Conservation (phyloP, 2,329 filamentous ascomycete genomes). For the Aspergillus sp. region DNA sequence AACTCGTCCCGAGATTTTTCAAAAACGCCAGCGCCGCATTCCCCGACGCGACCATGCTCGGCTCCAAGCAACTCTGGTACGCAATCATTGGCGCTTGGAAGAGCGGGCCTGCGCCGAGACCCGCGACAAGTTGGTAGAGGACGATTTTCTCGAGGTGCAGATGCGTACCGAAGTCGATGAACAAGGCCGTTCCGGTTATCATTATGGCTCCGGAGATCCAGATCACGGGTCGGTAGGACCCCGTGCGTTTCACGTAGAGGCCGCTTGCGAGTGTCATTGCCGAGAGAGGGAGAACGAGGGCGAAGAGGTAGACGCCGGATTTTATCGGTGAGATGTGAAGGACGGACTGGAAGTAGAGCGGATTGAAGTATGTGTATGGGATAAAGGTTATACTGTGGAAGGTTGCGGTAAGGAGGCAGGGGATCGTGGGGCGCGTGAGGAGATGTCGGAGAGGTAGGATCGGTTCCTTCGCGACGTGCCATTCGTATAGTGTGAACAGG, state of each 20-base stretch:
- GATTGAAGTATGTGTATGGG: constrained; percentile 22
- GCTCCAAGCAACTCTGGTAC: constrained; percentile 15
- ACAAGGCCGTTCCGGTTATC: not conserved
- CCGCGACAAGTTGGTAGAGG: constrained; percentile 20
- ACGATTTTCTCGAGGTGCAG: constrained; percentile 15
- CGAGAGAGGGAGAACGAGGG: constrained; percentile 5
- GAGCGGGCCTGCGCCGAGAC: constrained; percentile 18
- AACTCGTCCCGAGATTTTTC: constrained; percentile 12
- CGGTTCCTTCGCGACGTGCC: constrained; percentile 61
- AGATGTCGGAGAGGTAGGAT: constrained; percentile 63
- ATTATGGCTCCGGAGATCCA: not conserved
- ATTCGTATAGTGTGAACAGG: constrained; percentile 54
- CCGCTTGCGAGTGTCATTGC: constrained; percentile 13
- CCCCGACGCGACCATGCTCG: constrained; percentile 12
- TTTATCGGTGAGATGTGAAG: constrained; percentile 21
- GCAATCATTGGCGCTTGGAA: constrained; percentile 26
- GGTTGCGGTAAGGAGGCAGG: constrained; percentile 8
- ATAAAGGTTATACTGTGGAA: constrained; percentile 19
- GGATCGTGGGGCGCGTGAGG: constrained; percentile 24
- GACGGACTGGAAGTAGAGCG: constrained; percentile 30
- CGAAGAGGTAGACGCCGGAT: constrained; percentile 24
- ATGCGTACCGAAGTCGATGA: constrained; percentile 6
- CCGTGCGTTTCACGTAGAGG: not conserved
- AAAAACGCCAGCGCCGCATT: constrained; percentile 20
- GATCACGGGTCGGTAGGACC: not conserved